Evolutionary conservation across 1,284 basidiomycete species (phyloP).

Genomic region (Pseudozyma pruni): DNA sequence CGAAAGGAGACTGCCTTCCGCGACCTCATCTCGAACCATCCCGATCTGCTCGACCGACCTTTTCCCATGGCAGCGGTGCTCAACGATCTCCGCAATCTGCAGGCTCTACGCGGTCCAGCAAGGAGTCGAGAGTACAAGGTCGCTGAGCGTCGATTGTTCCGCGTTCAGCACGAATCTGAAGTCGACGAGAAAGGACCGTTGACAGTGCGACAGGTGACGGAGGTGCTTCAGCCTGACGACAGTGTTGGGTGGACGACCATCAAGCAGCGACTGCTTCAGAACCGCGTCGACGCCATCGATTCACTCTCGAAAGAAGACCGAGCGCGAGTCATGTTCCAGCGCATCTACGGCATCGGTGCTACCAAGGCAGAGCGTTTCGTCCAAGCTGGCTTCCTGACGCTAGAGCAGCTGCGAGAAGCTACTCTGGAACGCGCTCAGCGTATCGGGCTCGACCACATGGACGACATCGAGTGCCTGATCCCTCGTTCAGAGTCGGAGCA

Average conservation of each 20-base stretch:
- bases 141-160: conserved; percentile 35
- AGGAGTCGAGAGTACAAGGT: conserved; percentile 26
- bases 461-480: conserved; percentile 37
- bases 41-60: conserved; percentile 24
- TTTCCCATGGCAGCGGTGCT: conserved; percentile 37
- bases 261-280: conserved; percentile 16
- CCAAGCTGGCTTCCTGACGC: conserved; percentile 27
- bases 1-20: conserved; percentile 25
- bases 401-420: conserved; percentile 33
- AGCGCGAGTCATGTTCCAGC: conserved; percentile 24
- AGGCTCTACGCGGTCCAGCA: conserved; percentile 15
- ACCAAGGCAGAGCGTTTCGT: conserved; percentile 31
- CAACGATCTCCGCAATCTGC: conserved; percentile 38
- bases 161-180: conserved; percentile 37
- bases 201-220: conserved; percentile 21
- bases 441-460: conserved; percentile 28
- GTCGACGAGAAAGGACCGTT: conserved; percentile 10
- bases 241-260: conserved; percentile 35
- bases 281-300: conserved; percentile 25
- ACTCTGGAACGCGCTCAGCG: conserved; percentile 28
- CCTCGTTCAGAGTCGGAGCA: conserved; percentile 26
- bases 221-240: conserved; percentile 30
- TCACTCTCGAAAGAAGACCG: conserved; percentile 17
- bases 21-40: conserved; percentile 23
- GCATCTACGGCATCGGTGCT: conserved; percentile 27